These are phyloP conservation scores for Lipomyces kockii DNA, from an alignment of 805 yeast genomes.

Conservation along the genomic window DNA sequence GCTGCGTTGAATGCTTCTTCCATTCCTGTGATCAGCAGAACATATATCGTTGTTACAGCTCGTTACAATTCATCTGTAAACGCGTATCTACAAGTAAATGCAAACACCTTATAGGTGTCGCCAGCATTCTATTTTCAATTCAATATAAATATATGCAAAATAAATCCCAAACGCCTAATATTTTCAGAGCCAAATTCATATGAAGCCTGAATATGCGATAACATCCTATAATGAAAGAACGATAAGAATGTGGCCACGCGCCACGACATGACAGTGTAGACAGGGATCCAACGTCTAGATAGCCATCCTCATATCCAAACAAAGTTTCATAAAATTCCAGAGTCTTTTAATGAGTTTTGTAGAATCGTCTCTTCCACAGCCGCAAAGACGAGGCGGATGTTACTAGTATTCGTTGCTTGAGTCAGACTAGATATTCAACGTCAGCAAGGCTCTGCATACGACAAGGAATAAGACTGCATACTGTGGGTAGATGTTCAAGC, in stretches of 20 bases:
- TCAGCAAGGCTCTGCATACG: background rate
- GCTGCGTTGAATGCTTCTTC: too few relatives aligned
- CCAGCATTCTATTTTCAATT: background rate
- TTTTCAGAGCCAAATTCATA: background rate
- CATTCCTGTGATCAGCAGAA: too few relatives aligned
- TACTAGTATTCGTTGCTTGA: slow-evolving; percentile 91
- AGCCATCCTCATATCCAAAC: background rate
- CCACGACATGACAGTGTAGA: background rate
- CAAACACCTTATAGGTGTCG: too few relatives aligned
- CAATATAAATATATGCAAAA: background rate
- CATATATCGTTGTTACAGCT: too few relatives aligned
- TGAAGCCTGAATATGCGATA: background rate
- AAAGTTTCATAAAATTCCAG: slow-evolving; percentile 63
- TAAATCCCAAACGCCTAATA: background rate
- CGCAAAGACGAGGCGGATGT: slow-evolving; percentile 82
- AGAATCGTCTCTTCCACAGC: slow-evolving; percentile 81
- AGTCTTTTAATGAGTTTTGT: slow-evolving; percentile 74
- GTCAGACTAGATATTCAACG: slow-evolving; percentile 55
- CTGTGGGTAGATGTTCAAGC: slow-evolving; percentile 82
- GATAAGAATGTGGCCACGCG: background rate
- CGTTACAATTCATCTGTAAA: too few relatives aligned
- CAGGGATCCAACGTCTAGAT: background rate
- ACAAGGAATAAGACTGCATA: slow-evolving; percentile 8
- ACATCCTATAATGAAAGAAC: background rate
- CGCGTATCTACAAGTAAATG: too few relatives aligned